These are phyloP conservation scores for Teunomyces kruisii DNA, from an alignment of 805 yeast genomes.

Conservation along the genomic window DNA sequence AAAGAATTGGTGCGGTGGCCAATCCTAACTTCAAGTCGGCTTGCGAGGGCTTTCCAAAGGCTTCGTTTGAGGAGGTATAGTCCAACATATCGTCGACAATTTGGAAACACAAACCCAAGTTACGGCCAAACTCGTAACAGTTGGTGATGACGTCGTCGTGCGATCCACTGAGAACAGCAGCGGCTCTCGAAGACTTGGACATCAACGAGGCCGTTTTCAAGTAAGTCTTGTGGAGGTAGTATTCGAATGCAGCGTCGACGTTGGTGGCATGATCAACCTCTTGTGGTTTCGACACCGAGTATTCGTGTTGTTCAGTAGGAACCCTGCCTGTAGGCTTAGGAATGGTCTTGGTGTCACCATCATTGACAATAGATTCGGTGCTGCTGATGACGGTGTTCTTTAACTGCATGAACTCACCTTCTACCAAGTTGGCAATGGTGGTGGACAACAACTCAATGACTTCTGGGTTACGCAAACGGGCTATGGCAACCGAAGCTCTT, in stretches of 20 bases:
- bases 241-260: conserved; percentile 90
- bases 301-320: conserved; percentile 60
- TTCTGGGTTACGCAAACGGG: conserved; percentile 92
- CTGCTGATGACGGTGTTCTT: conserved; percentile 75
- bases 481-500: conserved; percentile 93
- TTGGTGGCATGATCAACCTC: conserved; percentile 60
- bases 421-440: conserved; percentile 93
- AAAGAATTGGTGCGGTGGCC: conserved; percentile 95
- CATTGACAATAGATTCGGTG: conserved; percentile 52
- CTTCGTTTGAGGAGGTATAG: conserved; percentile 81
- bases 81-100: conserved; percentile 95
- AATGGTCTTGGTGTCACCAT: conserved; percentile 42
- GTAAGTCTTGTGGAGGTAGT: conserved; percentile 92
- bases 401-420: conserved; percentile 98
- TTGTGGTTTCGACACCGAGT: conserved; percentile 40
- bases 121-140: conserved; percentile 89
- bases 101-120: conserved; percentile 93
- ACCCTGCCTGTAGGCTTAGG: conserved; percentile 65
- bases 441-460: conserved; percentile 94
- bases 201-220: conserved; percentile 91
- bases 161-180: conserved; percentile 91
- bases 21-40: conserved; percentile 92
- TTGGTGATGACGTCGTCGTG: conserved; percentile 72
- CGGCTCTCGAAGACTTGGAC: conserved; percentile 89
- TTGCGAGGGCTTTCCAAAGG: conserved; percentile 92